Evolutionary conservation across 2,329 filamentous ascomycete species (phyloP), one percentile per base, ranked within the genome.

Genomic region (Epichloe brachyelytri): DNA sequence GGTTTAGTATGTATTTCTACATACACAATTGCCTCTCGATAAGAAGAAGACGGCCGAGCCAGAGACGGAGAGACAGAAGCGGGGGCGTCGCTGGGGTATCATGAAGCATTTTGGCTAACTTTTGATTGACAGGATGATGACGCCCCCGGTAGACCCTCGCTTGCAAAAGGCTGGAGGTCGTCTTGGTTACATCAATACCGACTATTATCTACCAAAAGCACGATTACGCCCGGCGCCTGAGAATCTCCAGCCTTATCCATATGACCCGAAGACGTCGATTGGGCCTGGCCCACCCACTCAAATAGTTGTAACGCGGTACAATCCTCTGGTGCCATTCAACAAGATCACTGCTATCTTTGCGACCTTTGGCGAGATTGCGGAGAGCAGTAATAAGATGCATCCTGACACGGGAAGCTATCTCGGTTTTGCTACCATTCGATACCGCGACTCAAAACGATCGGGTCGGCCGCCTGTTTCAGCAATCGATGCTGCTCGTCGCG

Each of bases 291-390:
- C 91, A 14, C 88, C 93, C 2, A 88, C 86, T 2, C 88, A 95
- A 64, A 82, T 98, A 46, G 84, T 97, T 4, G 88, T 96, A 19
- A 90, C 83, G n/a, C 88, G 89, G n/a, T 96, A 96, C 65, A 93
- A 97, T 66, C 90, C 91, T 6, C 73, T 97, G 56, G 84, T 86
- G 40, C 80, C 88, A 12, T 87, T 95, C 59, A 78, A 81, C 51
- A 86, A 88, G 60, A 77, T 95, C 48, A 80, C 79, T 17, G 80
- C 84, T 44, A 78, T 87, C 50, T 94, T 95, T 64, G 80, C 83
- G 17, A 80, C 79, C 3, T 95, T 86, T 68, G 89, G 89, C 49
- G 88, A 95, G 53, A 90, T 98, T 56, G 85, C 85, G 43, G 86
- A 90, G 62, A 85, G 94, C 59, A 89, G 88, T 62, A 96, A 96